Evolutionary conservation across 2,329 filamentous ascomycete species (phyloP).

Genomic region (Fusarium agapanthi): DNA sequence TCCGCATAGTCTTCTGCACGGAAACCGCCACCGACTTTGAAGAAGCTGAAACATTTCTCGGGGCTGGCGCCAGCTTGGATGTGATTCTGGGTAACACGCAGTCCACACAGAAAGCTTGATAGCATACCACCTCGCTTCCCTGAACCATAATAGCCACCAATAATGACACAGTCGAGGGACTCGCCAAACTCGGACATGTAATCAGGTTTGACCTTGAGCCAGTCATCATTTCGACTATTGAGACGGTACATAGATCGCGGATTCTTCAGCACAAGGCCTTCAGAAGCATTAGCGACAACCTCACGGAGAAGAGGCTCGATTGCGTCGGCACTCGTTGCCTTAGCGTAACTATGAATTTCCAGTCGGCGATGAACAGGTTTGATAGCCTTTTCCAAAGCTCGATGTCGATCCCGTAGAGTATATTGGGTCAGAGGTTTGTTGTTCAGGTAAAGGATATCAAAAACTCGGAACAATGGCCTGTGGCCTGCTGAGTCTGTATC

Average conservation of each 20-base stretch:
- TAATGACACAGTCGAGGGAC: constrained; percentile 85
- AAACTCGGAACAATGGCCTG: constrained; percentile 83
- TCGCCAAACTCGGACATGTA: constrained; percentile 98
- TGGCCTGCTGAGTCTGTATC: constrained; percentile 60
- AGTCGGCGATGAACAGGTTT: constrained; percentile 76
- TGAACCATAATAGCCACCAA: constrained; percentile 93
- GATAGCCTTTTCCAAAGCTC: constrained; percentile 77
- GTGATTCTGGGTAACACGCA: constrained; percentile 77
- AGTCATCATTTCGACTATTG: constrained; percentile 92
- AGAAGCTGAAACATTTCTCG: constrained; percentile 91
- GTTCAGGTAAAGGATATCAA: constrained; percentile 92
- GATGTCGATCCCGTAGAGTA: constrained; percentile 80
- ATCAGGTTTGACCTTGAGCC: constrained; percentile 98
- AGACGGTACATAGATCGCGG: constrained; percentile 86
- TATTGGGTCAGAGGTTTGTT: constrained; percentile 81
- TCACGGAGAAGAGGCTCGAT: constrained; percentile 83
- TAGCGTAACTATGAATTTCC: constrained; percentile 79
- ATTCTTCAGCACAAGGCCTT: constrained; percentile 94
- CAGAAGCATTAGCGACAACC: constrained; percentile 86
- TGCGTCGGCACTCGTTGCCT: constrained; percentile 71
- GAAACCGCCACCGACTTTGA: constrained; percentile 97
- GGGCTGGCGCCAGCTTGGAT: constrained; percentile 66
- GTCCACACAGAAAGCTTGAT: constrained; percentile 89
- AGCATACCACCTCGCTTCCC: constrained; percentile 83
- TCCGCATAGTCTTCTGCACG: constrained; percentile 83